Base-by-base conservation (phyloP, 345 rosid genomes). In the Streptanthus diversifolius region DNA sequence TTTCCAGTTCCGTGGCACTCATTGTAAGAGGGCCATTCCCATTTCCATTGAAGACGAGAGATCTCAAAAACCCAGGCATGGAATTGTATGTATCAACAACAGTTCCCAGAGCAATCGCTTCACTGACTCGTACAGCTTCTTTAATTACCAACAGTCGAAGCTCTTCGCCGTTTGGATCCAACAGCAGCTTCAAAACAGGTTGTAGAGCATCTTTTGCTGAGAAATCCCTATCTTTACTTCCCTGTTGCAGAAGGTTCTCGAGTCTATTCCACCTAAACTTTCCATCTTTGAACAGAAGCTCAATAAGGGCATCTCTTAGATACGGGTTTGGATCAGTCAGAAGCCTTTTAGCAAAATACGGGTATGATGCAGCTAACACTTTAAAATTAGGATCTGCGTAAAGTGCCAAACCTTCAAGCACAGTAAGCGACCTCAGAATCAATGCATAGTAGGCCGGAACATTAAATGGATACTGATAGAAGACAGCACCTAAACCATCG, bases 311-410 rank as follows among this genome's bases (percentile, higher is more conserved):
- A 79, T 93, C 98, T 82, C 98, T 84, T 24, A 93, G 89, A 78
- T 93, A 93, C 36, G 98, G 96, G 79, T 88, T 89, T 66, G 95
- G 90, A 83, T 91, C 98, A 14, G 98, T 93, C 80, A 93, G 95
- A 74, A 93, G 97, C 84, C 98, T 88, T 82, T 91, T 93, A 43
- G 99, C 99, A 75, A 93, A 89, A 73, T 93, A 93, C 18, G 97
- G 99, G 80, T 95, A 91, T 22, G 99, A 91, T 62, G 97, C 95
- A 81, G 96, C 96, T 78, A 93, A 72, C 70, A 90, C 93, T 84
- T 93, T 93, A 78, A 93, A 93, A 79, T 88, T 83, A 35, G 98
- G 98, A 83, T 91, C 96, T 19, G 95, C 93, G 63, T 80, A 80
- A 19, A 93, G 95, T 30, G 98, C 98, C 76, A 93, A 81, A 63